Conservation (phyloP, 176 grass and related monocot species). For the Zea luxurians region DNA sequence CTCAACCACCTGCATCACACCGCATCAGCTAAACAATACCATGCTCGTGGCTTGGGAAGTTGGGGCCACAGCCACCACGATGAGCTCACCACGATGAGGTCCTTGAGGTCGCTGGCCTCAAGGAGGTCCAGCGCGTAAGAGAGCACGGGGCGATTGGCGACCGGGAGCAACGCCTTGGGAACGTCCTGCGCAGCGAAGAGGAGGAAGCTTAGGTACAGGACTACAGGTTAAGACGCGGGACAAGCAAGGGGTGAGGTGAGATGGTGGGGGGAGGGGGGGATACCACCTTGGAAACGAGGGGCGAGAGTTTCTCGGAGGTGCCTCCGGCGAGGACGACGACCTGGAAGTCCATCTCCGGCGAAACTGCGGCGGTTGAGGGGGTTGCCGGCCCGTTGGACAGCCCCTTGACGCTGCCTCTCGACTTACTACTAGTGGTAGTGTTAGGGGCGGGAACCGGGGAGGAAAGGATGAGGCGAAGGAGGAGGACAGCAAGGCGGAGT, state of each 20-base stretch:
- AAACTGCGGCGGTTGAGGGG: background rate
- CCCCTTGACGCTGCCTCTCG: background rate
- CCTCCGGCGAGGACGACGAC: constrained; percentile 97
- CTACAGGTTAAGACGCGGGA: background rate
- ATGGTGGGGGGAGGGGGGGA: background rate
- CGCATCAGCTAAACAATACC: constrained; percentile 29
- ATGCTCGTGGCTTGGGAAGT: background rate
- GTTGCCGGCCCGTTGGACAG: constrained; percentile 6
- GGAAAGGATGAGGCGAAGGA: background rate
- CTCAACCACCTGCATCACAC: constrained; percentile 74
- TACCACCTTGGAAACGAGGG: constrained; percentile 75
- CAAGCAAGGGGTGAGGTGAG: background rate
- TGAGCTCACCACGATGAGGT: constrained; percentile 77
- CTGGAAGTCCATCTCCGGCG: constrained; percentile 82
- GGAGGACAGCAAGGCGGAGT: background rate
- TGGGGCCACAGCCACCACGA: background rate
- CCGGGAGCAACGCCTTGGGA: constrained; percentile 86
- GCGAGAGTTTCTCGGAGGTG: constrained; percentile 70
- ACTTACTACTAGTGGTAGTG: background rate
- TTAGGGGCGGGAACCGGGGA: background rate
- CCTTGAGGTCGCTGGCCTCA: constrained; percentile 84
- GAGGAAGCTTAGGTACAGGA: background rate
- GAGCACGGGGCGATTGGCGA: constrained; percentile 83
- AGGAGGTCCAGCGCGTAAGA: constrained; percentile 91
- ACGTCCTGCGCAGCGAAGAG: constrained; percentile 56